These are phyloP conservation scores for Fusarium citri DNA, from an alignment of 2,329 filamentous ascomycete species.

Conservation along the genomic window DNA sequence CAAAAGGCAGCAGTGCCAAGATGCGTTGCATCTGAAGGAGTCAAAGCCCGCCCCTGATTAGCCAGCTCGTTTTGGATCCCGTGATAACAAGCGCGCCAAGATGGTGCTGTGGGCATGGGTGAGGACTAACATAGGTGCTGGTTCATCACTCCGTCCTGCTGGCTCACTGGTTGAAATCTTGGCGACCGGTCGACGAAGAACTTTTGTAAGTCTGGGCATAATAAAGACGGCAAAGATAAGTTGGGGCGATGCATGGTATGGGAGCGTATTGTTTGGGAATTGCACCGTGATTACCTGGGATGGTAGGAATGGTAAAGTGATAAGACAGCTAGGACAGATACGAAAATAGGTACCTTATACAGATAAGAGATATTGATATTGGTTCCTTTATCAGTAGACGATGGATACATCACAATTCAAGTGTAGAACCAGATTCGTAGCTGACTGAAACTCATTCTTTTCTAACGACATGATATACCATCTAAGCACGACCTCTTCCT, in stretches of 20 bases:
- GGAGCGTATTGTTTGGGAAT: background rate
- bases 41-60: slow-evolving; percentile 16
- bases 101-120: slow-evolving; percentile 8
- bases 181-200: slow-evolving; percentile 23
- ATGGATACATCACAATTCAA: background rate
- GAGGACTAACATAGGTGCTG: background rate
- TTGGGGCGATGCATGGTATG: background rate
- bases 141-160: slow-evolving; percentile 4
- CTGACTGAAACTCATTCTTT: background rate
- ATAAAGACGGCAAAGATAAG: slow-evolving; percentile 32
- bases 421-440: background rate
- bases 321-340: slow-evolving; percentile 11
- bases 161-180: slow-evolving; percentile 14
- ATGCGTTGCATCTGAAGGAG: slow-evolving; percentile 6
- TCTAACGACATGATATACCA: no score
- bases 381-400: background rate
- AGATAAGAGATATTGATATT: background rate
- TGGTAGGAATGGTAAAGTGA: background rate
- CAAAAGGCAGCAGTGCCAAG: slow-evolving; percentile 18
- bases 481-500: background rate
- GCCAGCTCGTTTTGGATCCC: slow-evolving; percentile 5
- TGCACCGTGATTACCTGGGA: background rate
- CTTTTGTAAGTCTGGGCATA: slow-evolving; percentile 40
- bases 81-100: slow-evolving; percentile 38
- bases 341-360: slow-evolving; percentile 17